phyloP scores from a whole-genome alignment of 2,329 filamentous ascomycete genomes.

The Pseudocercospora pini-densiflorae region DNA sequence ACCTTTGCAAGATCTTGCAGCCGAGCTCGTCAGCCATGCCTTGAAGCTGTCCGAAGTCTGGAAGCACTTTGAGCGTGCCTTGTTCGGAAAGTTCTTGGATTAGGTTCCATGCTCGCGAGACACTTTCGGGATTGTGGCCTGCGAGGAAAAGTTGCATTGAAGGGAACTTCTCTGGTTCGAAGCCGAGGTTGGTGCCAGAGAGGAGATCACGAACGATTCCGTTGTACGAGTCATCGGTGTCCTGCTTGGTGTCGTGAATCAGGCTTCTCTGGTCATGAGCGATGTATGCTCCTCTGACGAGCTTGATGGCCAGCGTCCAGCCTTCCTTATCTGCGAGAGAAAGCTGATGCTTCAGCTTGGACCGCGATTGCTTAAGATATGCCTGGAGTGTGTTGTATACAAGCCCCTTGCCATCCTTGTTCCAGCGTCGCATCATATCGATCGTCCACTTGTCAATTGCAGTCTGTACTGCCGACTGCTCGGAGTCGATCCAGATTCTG shows the following conservation, averaged over 20 bases:
- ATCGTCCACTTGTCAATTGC: conserved; percentile 59
- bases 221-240: conserved; percentile 37
- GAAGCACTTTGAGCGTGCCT: conserved; percentile 24
- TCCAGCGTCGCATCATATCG: conserved; percentile 58
- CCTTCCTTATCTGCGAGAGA: conserved; percentile 50
- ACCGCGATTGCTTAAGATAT: conserved; percentile 55
- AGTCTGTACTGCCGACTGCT: conserved; percentile 57
- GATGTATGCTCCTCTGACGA: conserved; percentile 60
- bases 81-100: conserved; percentile 24
- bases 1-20: conserved; percentile 29
- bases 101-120: conserved; percentile 25
- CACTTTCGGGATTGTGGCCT: conserved; percentile 34
- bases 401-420: conserved; percentile 47
- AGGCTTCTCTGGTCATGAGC: conserved; percentile 46
- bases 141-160: conserved; percentile 38
- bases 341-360: conserved; percentile 53
- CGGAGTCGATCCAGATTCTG: conserved; percentile 58
- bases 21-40: conserved; percentile 39
- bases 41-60: conserved; percentile 36
- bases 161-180: conserved; percentile 28
- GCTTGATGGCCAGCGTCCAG: conserved; percentile 58
- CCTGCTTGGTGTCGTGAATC: conserved; percentile 36
- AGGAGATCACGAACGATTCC: conserved; percentile 32
- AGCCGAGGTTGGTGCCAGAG: conserved; percentile 30
- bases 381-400: conserved; percentile 60